Base-by-base conservation (phyloP, 73 alveolate genomes). In the Paramecium tetraurelia region DNA sequence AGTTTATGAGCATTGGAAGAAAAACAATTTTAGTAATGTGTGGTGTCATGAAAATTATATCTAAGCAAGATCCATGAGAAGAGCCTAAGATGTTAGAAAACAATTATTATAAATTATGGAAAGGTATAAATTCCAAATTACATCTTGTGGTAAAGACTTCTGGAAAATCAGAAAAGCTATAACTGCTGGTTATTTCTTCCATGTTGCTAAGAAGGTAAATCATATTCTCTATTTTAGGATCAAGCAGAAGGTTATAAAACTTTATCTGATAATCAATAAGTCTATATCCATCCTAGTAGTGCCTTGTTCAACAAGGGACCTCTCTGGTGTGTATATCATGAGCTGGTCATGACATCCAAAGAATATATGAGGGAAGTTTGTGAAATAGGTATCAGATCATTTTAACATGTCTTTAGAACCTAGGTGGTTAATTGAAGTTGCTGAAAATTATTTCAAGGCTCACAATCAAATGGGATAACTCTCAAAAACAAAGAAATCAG, bases 1-100 rank as follows among this genome's bases (percentile, higher is more conserved):
- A 72, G 99, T 99, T 53, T 99, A 98, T 93, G 99, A 99, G 93
- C 96, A 97, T 84, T 99, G 99, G 99, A 95, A 93, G 59, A 38
- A 80, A 35, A 93, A 98, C 59, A 96, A 96, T 92, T 90, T 95
- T 93, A 86, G 98, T 85, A 95, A 92, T 85, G 95, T 97, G n/a
- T 99, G 99, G 99, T 99, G 99, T 93, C 98, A 93, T 95, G 99
- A 99, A 43, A 99, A 99, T 95, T 99, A 96, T 92, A 97, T 99
- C 69, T 99, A 99, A 95, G 98, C 98, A 29, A 86, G 99, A 95
- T 94, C 99, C 3, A 92, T 98, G 85, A 93, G 96, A 75, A 95
- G 98, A 93, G 99, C 99, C 5, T 93, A 94, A 72, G 99, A 98
- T 89, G 97, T 97, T 24, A 92, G 98, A 89, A 97, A 97, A 88